Evolutionary conservation across 176 grass and related monocot genomes (phyloP), one percentile per base, ranked within the genome.

Genomic region (Zea mays): DNA sequence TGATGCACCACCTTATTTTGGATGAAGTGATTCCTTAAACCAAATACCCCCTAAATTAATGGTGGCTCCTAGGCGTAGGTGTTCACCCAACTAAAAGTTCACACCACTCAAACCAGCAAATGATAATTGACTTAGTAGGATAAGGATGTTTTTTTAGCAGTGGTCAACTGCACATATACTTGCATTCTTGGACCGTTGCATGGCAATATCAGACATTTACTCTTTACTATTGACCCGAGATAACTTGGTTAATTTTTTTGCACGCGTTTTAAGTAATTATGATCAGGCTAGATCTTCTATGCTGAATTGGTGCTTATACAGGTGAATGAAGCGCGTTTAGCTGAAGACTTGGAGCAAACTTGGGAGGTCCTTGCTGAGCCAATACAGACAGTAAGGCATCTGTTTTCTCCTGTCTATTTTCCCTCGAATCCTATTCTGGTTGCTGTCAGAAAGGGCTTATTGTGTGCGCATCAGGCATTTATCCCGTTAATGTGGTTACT

Each of bases 341-440:
- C 65, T 91, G 85, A 95, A 84, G 92, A 99, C 84, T 81, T 93
- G 87, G 92, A 95, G 64, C 81, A 89, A 58, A 99, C 92, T 45
- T 99, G 96, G 92, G 92, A 95, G 73, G 86, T 99, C 80, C 92
- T 99, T 84, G 96, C 84, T 3, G 96, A 99, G 34, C 88, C 90
- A 76, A 91, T 99, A 75, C 96, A 93, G 82, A 99, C 92, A 35
- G 92, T 95, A 89, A 79, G 85, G 55, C 11, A 7, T 41, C 13
- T 75, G 35, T 59, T 80, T 67, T 84, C 12, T 55, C 33, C 3
- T 81, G 47, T 39, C 69, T 40, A 5, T 63, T 36, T 11, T n/a
- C 14, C n/a, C 64, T 40, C 65, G n/a, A 47, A 40, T 65, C 42
- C 42, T 42, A 9, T 83, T 84, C 3, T 71, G 17, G 35, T 80